phyloP scores from a whole-genome alignment of 305 asterid species.

The Euphrasia arctica region DNA sequence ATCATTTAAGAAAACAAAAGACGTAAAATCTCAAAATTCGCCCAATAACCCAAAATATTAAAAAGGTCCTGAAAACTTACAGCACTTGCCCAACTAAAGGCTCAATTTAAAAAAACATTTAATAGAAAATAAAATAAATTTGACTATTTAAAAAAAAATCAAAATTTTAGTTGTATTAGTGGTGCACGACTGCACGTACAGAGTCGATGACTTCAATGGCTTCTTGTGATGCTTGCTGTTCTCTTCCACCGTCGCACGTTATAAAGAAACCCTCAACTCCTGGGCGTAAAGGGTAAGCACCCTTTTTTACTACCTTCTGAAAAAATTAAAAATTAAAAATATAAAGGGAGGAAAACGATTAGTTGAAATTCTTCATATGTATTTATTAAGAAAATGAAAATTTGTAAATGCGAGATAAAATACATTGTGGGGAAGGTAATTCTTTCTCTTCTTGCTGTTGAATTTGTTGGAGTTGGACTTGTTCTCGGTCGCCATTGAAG shows the following conservation, averaged over 20 bases:
- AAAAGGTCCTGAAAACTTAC: neutral
- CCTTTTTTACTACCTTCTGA: conserved; percentile 83
- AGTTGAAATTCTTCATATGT: conserved; percentile 2
- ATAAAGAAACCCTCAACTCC: conserved; percentile 91
- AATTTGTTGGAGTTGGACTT: conserved; percentile 33
- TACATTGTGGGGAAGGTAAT: conserved; percentile 73
- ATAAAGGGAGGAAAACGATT: neutral
- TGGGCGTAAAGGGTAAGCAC: conserved; percentile 74
- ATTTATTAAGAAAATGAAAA: too few species aligned
- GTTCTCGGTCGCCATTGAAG: conserved; percentile 56
- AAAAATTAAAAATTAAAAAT: conserved; percentile 7
- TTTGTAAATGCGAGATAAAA: neutral
- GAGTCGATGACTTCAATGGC: conserved; percentile 83
- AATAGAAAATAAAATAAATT: too few species aligned
- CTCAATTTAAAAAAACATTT: neutral
- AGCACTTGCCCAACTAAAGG: conserved; percentile 16
- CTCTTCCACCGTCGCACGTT: conserved; percentile 98
- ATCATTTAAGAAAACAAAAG: neutral
- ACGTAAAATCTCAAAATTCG: too few species aligned
- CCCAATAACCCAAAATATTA: too few species aligned
- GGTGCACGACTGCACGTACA: conserved; percentile 35
- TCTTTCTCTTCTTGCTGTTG: conserved; percentile 51
- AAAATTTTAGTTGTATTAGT: too few species aligned
- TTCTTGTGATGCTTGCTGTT: conserved; percentile 78
- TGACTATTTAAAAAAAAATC: too few species aligned